Base-by-base conservation (phyloP, 768 basidiomycete genomes). In the Russula brevipes region DNA sequence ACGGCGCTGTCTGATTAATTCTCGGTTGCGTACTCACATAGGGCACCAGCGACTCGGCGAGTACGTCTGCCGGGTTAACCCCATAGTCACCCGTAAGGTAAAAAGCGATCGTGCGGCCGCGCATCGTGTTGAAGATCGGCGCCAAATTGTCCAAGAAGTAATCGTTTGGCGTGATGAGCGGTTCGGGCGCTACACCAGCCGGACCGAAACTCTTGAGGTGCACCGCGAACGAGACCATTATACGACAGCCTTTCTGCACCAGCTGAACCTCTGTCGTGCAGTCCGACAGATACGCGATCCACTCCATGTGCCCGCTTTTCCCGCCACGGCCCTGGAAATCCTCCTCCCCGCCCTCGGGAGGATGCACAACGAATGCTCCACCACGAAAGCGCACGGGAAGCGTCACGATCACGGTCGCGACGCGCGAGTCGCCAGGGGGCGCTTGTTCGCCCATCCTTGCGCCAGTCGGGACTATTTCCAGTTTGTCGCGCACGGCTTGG, bases 361-460 rank as follows among this genome's bases (percentile, higher is more conserved):
- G 81, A 19, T 80, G 82, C 44, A 91, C 75, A 59, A 85, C 66
- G 45, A 90, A 72, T 1, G 80, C 77, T 5, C 91, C 91, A 6
- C 90, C 90, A 17, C 82, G 82, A 72, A 86, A 84, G 54, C 86
- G 83, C 16, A 87, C 86, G 1, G 90, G 90, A 1, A 93, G 80
- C 2, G 87, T 87, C 52, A 92, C 79, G 61, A 85, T 72, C 55
- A 91, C 78, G 5, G 89, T 92, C 6, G 88, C 90, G 1, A 85
- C 82, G 24, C 89, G 79, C 14, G 83, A 84, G 63, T 91, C 91
- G 65, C 79, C 83, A 19, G 83, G 76, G 58, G 82, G 70, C 6
- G 81, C 77, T 69, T 86, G 86, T 0, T 80, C 75, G 1, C 78
- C 77, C 75, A 87, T 80, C 8, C 81, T 77, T 52, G 83, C 82